Evolutionary conservation across 768 basidiomycete genomes (phyloP).

Genomic region (Mycena crocata): DNA sequence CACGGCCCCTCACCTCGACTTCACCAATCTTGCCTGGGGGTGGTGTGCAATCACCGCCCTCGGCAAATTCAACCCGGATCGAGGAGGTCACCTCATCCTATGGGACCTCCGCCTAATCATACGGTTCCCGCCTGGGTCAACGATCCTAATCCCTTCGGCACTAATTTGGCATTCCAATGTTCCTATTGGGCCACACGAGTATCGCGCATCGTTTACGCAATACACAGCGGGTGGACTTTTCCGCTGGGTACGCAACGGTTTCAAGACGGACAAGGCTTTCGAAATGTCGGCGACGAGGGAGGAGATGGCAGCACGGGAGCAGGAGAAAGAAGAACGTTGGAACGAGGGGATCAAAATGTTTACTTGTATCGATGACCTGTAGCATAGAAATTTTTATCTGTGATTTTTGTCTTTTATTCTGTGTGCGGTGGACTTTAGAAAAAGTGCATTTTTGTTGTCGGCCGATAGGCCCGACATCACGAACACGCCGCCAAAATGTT

Average conservation of each 20-base stretch:
- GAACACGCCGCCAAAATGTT: neutral
- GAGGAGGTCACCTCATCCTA: conserved; percentile 30
- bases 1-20: conserved; percentile 40
- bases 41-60: conserved; percentile 46
- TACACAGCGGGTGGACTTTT: too few relatives aligned
- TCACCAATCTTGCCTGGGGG: conserved; percentile 43
- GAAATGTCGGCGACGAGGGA: neutral
- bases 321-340: neutral
- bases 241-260: too few relatives aligned
- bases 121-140: too few relatives aligned
- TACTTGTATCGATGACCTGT: neutral
- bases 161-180: too few relatives aligned
- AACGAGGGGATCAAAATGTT: neutral
- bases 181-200: too few relatives aligned
- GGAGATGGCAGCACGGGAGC: neutral
- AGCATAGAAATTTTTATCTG: neutral
- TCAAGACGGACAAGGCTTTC: too few relatives aligned
- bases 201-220: too few relatives aligned
- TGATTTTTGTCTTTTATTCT: neutral
- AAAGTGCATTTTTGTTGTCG: neutral
- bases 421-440: too few relatives aligned
- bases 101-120: too few relatives aligned
- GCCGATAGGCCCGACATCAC: neutral
- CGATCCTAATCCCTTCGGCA: too few relatives aligned
- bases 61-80: conserved; percentile 40